A percentile compares a stretch with the other conserved stretches of the same genome.
Evolutionary conservation across 2,329 filamentous ascomycete species (phyloP).

Genomic region (Botrytis tulipae): DNA sequence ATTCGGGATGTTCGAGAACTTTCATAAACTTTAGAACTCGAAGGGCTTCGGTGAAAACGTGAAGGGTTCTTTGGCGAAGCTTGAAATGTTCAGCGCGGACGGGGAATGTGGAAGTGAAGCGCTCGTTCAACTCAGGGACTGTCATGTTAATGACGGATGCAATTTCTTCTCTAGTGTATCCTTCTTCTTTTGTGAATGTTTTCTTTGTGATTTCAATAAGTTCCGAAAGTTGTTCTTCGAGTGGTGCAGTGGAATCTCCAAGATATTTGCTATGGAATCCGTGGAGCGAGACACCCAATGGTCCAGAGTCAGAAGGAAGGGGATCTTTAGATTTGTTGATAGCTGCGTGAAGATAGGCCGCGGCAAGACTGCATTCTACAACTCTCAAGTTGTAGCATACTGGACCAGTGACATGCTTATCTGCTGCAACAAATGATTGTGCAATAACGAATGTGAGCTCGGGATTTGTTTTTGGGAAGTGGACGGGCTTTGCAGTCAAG

Average conservation of each 20-base stretch:
- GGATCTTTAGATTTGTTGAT: conserved; percentile 55
- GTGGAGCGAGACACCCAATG: conserved; percentile 77
- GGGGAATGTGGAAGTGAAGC: conserved; percentile 84
- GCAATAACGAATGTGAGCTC: conserved; percentile 91
- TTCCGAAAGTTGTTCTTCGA: conserved; percentile 66
- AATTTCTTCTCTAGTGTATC: conserved; percentile 87
- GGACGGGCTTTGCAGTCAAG: conserved; percentile 73
- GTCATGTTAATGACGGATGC: conserved; percentile 67
- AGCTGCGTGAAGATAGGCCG: conserved; percentile 61
- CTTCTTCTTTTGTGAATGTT: conserved; percentile 73
- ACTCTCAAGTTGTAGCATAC: conserved; percentile 96
- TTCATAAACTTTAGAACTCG: conserved; percentile 82
- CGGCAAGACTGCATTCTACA: conserved; percentile 90
- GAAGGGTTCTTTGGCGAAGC: conserved; percentile 80
- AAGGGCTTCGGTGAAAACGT: conserved; percentile 87
- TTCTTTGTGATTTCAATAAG: conserved; percentile 68
- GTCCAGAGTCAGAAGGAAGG: conserved; percentile 75
- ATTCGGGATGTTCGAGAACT: conserved; percentile 60
- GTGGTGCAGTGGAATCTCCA: conserved; percentile 41
- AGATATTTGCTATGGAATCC: conserved; percentile 88
- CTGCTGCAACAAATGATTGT: conserved; percentile 88
- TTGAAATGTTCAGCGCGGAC: conserved; percentile 85
- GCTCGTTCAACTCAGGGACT: conserved; percentile 68
- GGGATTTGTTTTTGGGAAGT: conserved; percentile 76
- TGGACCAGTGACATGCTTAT: conserved; percentile 91